Percentiles rank a stretch among this genome's conserved stretches.
phyloP scores from a whole-genome alignment of 352 stramenopile genomes.

The Globisporangium carolinianum region DNA sequence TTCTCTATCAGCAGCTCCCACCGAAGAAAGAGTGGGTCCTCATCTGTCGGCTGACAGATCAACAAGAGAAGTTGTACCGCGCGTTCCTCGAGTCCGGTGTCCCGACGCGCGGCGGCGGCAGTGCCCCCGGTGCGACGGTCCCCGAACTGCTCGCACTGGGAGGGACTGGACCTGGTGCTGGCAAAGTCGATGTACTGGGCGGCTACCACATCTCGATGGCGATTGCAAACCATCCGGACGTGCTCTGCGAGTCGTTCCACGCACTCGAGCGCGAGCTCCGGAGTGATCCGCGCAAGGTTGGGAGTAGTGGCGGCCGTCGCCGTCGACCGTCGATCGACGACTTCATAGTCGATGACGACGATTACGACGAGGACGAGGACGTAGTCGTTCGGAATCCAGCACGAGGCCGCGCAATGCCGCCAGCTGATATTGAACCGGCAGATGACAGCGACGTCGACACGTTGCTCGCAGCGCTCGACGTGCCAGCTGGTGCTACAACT shows the following conservation, averaged over 20 bases:
- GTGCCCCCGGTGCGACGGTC: neutral
- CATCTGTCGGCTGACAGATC: constrained; percentile 71
- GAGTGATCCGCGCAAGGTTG: constrained; percentile 23
- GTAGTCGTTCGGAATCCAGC: neutral
- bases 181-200: constrained; percentile 68
- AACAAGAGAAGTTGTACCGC: constrained; percentile 71
- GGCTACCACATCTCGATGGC: constrained; percentile 83
- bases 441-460: constrained; percentile 35
- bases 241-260: constrained; percentile 62
- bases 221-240: constrained; percentile 87
- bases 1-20: constrained; percentile 75
- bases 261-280: constrained; percentile 47
- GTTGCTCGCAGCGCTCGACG: constrained; percentile 28
- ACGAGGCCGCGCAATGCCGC: constrained; percentile 1
- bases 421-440: neutral
- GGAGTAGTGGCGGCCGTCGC: constrained; percentile 18
- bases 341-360: constrained; percentile 51
- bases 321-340: constrained; percentile 19
- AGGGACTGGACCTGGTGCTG: constrained; percentile 16
- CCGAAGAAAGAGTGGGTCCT: constrained; percentile 88
- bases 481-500: neutral
- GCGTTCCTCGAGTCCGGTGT: constrained; percentile 59
- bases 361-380: constrained; percentile 21
- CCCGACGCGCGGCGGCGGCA: constrained; percentile 23
- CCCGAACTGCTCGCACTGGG: neutral